Base-by-base conservation (phyloP, 495 filamentous ascomycete genomes). In the Trypethelium eluteriae region DNA sequence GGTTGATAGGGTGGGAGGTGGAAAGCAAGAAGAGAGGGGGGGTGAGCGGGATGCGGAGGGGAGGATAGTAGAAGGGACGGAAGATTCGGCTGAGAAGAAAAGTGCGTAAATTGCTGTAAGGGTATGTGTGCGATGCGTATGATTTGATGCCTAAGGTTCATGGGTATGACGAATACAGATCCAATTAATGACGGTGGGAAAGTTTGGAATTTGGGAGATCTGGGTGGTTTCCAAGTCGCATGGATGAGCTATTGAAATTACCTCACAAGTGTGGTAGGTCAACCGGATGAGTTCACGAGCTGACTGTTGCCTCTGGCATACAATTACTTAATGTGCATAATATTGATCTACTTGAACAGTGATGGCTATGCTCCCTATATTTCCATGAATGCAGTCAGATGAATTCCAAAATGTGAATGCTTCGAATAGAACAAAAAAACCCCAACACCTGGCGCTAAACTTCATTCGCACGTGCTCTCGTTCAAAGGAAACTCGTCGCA, bases 1-100 rank as follows among this genome's bases (percentile, higher is more conserved):
- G 70, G 75, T 76, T 34, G 85, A 87, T 74, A 39, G 64, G 62
- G 64, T 36, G 32, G 53, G 3, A 32, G 36, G n/a, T 7, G 53
- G 25, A 25, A 25, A 36, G 53, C 5, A 59, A 32, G 14, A 14
- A 18, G 32, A 36, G 18, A 7, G 1, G 7, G 53, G 36, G 18
- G 36, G 9, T 11, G 32, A 34, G 53, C 11, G 7, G 18, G 53
- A 36, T 11, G 53, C 6, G 11, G 32, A 35, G 32, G 32, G 36
- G 36, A 36, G 36, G 53, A 14, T 3, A 36, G 32, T 59, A n/a
- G 32, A 36, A 53, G 5, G 16, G 18, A 53, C 11, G 49, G 53
- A 36, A 35, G 25, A 36, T 11, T 7, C 6, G 36, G 32, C 36
- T 44, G 41, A 14, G 25, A 25, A 25, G 25, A 25, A 25, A 25